These are phyloP conservation scores for Lentinula sp. DNA, from an alignment of 768 basidiomycete species.

Conservation along the genomic window DNA sequence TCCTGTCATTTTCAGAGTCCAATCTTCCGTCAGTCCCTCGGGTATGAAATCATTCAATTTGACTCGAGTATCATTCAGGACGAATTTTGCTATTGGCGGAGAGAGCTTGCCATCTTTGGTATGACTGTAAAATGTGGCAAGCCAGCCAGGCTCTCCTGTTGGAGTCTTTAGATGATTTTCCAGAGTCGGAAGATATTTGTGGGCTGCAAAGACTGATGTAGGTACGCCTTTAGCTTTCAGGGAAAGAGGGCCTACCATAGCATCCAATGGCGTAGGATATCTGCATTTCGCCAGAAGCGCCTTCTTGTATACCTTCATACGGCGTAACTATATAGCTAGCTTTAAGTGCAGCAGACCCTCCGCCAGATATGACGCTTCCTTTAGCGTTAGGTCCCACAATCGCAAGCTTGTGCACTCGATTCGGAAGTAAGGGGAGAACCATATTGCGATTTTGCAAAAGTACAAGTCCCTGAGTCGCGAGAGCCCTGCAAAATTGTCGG, in stretches of 20 bases:
- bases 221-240: neutral
- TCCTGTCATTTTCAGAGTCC: slow-evolving; percentile 54
- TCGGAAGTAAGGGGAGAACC: slow-evolving; percentile 46
- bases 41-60: slow-evolving; percentile 66
- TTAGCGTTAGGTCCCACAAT: slow-evolving; percentile 68
- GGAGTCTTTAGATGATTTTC: slow-evolving; percentile 50
- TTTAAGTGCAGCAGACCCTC: slow-evolving; percentile 72
- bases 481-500: slow-evolving; percentile 44
- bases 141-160: slow-evolving; percentile 53
- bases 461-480: slow-evolving; percentile 60
- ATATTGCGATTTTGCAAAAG: slow-evolving; percentile 55
- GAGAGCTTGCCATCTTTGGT: slow-evolving; percentile 39
- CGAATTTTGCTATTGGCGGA: slow-evolving; percentile 37
- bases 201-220: slow-evolving; percentile 29
- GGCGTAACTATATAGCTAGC: slow-evolving; percentile 61
- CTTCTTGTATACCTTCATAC: slow-evolving; percentile 49
- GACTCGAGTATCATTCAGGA: slow-evolving; percentile 53
- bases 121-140: slow-evolving; percentile 57
- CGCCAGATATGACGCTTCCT: slow-evolving; percentile 62
- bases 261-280: slow-evolving; percentile 58
- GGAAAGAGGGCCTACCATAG: slow-evolving; percentile 38
- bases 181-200: slow-evolving; percentile 67
- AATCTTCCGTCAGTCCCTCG: slow-evolving; percentile 41
- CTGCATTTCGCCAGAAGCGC: slow-evolving; percentile 41
- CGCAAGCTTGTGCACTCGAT: slow-evolving; percentile 41